These are phyloP conservation scores for Digitaria exilis DNA, from an alignment of 202 grass and related monocot species.

Conservation along the genomic window DNA sequence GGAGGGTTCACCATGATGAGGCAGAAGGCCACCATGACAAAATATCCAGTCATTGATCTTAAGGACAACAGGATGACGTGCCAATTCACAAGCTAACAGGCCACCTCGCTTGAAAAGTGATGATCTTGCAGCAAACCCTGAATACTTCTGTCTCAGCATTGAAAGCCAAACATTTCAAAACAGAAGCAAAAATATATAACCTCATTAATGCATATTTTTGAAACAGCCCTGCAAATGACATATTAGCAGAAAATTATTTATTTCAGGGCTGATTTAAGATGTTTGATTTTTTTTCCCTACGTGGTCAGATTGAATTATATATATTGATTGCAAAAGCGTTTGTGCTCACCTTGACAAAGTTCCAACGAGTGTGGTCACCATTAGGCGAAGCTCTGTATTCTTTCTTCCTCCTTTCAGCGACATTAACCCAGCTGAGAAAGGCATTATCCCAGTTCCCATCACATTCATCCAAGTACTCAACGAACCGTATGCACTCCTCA, in stretches of 20 bases:
- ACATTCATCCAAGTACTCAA: conserved; percentile 76
- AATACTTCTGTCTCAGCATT: conserved; percentile 76
- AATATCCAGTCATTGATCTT: conserved; percentile 91
- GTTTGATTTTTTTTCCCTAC: background rate
- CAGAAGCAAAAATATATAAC: conserved; percentile 7
- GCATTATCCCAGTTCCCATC: conserved; percentile 70
- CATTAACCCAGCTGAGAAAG: conserved; percentile 81
- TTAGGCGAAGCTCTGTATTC: conserved; percentile 36
- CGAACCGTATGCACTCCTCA: conserved; percentile 81
- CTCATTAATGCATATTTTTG: background rate
- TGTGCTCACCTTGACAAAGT: conserved; percentile 66
- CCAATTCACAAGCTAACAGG: conserved; percentile 78
- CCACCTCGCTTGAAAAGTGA: conserved; percentile 80
- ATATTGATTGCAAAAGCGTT: background rate
- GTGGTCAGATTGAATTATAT: background rate
- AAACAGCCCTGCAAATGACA: background rate
- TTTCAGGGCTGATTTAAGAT: background rate
- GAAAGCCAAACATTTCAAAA: conserved; percentile 55
- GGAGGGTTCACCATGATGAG: conserved; percentile 78
- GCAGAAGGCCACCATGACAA: conserved; percentile 96
- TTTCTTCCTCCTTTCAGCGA: conserved; percentile 55
- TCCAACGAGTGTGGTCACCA: conserved; percentile 61
- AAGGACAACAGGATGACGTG: conserved; percentile 74
- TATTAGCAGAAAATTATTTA: background rate
- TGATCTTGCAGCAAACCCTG: conserved; percentile 75